Evolutionary conservation across 352 stramenopile genomes (phyloP).

Genomic region (Globisporangium radiosum): DNA sequence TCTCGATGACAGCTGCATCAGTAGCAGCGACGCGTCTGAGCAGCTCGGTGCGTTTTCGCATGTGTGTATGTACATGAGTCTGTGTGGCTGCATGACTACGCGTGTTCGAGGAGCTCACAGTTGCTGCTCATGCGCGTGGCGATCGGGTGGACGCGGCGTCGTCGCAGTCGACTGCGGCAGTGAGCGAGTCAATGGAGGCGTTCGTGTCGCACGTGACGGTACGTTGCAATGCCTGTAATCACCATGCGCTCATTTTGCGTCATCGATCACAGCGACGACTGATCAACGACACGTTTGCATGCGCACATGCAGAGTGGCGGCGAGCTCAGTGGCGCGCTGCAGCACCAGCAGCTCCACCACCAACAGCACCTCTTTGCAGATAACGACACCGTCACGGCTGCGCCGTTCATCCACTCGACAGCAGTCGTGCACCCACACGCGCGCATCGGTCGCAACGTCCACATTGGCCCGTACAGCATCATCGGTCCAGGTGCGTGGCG

Average conservation of each 20-base stretch:
- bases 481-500: conserved; percentile 43
- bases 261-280: too few species aligned
- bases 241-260: too few species aligned
- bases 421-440: conserved; percentile 66
- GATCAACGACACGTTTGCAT: neutral
- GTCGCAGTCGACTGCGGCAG: conserved; percentile 1
- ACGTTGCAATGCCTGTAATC: neutral
- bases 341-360: conserved; percentile 4
- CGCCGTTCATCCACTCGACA: conserved; percentile 45
- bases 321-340: conserved; percentile 1
- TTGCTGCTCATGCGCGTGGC: neutral
- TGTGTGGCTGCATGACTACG: neutral
- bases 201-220: conserved; percentile 43
- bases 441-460: conserved; percentile 44
- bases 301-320: conserved; percentile 4
- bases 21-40: too few species aligned
- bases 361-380: neutral
- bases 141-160: neutral
- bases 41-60: neutral
- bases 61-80: neutral
- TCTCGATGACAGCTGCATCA: neutral
- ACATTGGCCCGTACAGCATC: conserved; percentile 67
- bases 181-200: conserved; percentile 41
- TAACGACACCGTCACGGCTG: neutral
- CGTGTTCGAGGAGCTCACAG: neutral